Base-by-base conservation (phyloP, 768 basidiomycete species). In the Macrolepiota dolichaula region DNA sequence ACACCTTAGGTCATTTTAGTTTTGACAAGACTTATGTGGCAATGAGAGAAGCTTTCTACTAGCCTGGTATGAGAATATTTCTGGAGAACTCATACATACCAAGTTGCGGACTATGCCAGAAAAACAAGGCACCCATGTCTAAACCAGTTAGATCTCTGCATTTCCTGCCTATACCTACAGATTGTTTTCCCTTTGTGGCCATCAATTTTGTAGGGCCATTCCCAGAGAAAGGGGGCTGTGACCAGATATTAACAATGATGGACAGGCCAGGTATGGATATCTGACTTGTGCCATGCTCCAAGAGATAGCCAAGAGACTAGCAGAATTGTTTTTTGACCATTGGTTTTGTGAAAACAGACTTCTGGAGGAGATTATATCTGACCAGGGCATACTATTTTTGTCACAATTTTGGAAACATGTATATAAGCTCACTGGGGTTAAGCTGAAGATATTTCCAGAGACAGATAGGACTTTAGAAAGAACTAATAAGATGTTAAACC, bases 61-160 rank as follows among this genome's bases (percentile, higher is more conserved):
- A 73, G 74, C 72, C 72, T 37, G 69, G 74, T 50, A 78, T 79
- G 77, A 65, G 72, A 50, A 38, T 52, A 2, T 64, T 73, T 24
- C 64, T 79, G 0, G 74, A 74, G 38, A 10, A 52, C 0, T 59
- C 67, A 1, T 80, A 81, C 59, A 69, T 81, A 0, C 72, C 73
- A 0, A 63, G 64, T 0, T 76, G 74, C 54, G 22, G 53, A 0
- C 68, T 72, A 0, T 83, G 81, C 46, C 75, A 78, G 52, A 56
- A 72, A 0, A 75, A 79, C 66, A 81, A 82, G 58, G 61, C 65
- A 0, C 51, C 61, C 0, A 77, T 74, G 0, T 55, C 64, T 0
- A 65, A 65, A 15, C 68, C 69, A 0, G 25, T 67, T 1, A 77
- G 79, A n/a, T 72, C 79, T 0, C 63, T 74, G 3, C 68, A 71